Evolutionary conservation across 1,139 yeast genomes (phyloP), one percentile per base, ranked within the genome.

Genomic region (Hyphopichia pseudoburtonii): DNA sequence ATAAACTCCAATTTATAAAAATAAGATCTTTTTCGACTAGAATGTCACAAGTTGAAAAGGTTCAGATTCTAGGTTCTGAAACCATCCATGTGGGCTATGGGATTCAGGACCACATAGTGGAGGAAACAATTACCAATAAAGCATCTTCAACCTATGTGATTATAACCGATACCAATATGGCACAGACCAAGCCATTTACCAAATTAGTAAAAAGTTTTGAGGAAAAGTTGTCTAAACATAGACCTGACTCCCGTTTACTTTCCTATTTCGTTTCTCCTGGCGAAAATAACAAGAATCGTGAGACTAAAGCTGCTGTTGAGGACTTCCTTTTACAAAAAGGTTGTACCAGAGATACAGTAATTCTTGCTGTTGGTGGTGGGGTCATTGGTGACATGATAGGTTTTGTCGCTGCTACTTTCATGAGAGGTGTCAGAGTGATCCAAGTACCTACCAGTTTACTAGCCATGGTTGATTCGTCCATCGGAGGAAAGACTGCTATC

Each of bases 361-460:
- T 94, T 41, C 65, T 94, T 40, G 99, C 99, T 4, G 80, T 94
- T 43, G 99, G 98, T 42, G 99, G 99, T 46, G 99, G 99, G 50
- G 95, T 94, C 37, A 90, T 94, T 64, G 99, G 99, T 40, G 99
- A 94, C 57, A 92, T 94, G 98, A 87, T 92, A 52, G 99, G 99
- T 4, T 94, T 82, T 59, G 97, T 92, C 34, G 98, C 98, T 15
- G 95, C 98, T 21, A 92, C 98, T 4, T 94, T 92, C 61, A 94
- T 94, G 99, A 79, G 99, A 60, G 99, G 99, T 38, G 96, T 94
- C 14, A 77, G 96, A 46, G 87, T 89, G 43, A 82, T 89, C 30
- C 99, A 94, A 62, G 77, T 94, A 27, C 99, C 99, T 35, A 92
- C 98, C 4, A 86, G 95, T 32, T 69, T 94, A 49, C 72, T 94